Evolutionary conservation across 2,329 filamentous ascomycete species (phyloP).

Genomic region (Sporothrix luriei): DNA sequence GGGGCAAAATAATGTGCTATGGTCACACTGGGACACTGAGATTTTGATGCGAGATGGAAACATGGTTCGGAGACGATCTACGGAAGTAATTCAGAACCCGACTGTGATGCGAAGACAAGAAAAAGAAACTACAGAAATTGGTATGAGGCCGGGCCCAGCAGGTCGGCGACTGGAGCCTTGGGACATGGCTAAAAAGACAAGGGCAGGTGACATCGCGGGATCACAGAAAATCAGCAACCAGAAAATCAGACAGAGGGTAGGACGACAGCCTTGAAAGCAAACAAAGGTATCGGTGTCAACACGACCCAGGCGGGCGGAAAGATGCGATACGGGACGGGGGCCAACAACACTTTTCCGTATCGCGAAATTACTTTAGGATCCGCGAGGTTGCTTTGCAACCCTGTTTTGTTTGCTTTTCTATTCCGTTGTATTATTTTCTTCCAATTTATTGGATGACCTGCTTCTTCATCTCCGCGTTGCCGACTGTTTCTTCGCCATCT

Average conservation of each 20-base stretch:
- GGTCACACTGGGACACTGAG: neutral
- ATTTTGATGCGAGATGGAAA: neutral
- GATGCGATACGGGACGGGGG: slow-evolving; percentile 1
- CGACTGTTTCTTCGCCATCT: neutral
- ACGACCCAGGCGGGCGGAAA: neutral
- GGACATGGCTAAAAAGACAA: slow-evolving; percentile 15
- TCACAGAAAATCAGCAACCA: neutral
- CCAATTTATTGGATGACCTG: neutral
- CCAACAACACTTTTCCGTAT: neutral
- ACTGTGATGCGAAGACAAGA: neutral
- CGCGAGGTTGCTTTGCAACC: neutral
- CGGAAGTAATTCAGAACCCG: neutral
- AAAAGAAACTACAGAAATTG: slow-evolving; percentile 23
- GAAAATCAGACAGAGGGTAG: neutral
- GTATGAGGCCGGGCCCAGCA: slow-evolving; percentile 25
- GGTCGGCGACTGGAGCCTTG: slow-evolving; percentile 26
- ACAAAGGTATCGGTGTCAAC: too few species aligned
- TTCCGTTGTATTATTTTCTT: too few species aligned
- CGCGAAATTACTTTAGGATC: slow-evolving; percentile 6
- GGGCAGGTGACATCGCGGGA: slow-evolving; percentile 29
- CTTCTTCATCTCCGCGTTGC: neutral
- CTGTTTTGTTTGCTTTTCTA: neutral
- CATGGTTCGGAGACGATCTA: neutral
- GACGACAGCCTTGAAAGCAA: neutral
- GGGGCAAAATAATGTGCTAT: neutral